Percentiles rank a stretch among this genome's conserved stretches.
Conservation (phyloP, 208 protist species). For the Entamoeba dispar region DNA sequence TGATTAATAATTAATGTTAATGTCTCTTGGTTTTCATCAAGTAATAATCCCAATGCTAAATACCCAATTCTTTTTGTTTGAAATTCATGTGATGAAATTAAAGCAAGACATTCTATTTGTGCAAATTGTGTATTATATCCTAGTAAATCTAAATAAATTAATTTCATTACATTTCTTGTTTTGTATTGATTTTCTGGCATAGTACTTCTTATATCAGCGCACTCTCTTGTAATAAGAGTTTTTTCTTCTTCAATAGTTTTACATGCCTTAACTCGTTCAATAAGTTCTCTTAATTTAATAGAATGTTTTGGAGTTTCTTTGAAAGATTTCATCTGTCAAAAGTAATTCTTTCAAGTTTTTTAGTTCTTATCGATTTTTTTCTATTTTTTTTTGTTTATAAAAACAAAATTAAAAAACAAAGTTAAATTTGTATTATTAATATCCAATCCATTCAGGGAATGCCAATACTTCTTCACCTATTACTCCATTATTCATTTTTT, state of each 20-base stretch:
- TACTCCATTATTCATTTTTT: neutral
- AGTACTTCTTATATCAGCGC: neutral
- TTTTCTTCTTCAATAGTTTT: neutral
- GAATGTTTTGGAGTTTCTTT: neutral
- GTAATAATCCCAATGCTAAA: conserved; percentile 56
- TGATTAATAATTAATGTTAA: conserved; percentile 57
- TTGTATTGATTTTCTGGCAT: conserved; percentile 52
- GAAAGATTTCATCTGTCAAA: neutral
- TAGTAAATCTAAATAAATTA: conserved; percentile 75
- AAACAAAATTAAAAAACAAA: no score
- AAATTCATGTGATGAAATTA: conserved; percentile 55
- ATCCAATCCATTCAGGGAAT: neutral
- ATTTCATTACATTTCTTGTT: conserved; percentile 81
- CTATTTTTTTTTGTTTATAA: neutral
- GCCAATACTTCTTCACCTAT: neutral
- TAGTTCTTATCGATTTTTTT: neutral
- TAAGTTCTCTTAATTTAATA: neutral
- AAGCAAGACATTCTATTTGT: conserved; percentile 66
- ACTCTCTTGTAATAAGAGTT: neutral
- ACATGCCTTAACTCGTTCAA: neutral
- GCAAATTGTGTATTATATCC: conserved; percentile 66
- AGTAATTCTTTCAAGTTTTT: neutral
- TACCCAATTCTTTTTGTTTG: conserved; percentile 68
- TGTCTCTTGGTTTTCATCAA: conserved; percentile 63
- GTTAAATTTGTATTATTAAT: neutral